phyloP scores from a whole-genome alignment of 805 yeast genomes.

The Zygoascus biomembranicola region DNA sequence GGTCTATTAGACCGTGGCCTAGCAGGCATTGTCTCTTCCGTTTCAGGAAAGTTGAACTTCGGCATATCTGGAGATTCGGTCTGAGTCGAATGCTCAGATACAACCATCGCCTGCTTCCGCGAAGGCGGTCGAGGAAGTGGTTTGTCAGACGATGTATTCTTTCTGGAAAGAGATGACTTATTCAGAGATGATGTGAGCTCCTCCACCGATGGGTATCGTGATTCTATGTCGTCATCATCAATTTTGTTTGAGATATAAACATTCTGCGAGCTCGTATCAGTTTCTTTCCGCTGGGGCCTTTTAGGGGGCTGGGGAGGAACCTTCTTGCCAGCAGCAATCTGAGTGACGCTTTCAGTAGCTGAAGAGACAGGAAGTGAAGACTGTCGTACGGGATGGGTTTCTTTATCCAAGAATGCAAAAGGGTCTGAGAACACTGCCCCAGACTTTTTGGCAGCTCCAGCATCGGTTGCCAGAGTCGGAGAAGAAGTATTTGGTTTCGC shows the following conservation, averaged over 20 bases:
- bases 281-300: not conserved
- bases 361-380: not conserved
- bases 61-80: conserved; percentile 5
- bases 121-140: not conserved
- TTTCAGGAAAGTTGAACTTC: not conserved
- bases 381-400: not conserved
- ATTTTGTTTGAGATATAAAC: not conserved
- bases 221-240: conserved; percentile 16
- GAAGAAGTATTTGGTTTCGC: conserved; percentile 1
- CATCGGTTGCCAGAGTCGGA: not conserved
- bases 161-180: conserved; percentile 3
- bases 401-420: conserved; percentile 9
- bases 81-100: not conserved
- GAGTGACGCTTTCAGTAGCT: not conserved
- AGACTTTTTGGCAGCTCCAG: not conserved
- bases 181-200: conserved; percentile 22
- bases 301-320: not conserved
- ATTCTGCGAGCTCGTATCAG: not conserved
- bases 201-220: conserved; percentile 28
- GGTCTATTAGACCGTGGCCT: not conserved
- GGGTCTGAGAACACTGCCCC: conserved; percentile 14
- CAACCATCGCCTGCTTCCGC: not conserved
- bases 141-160: not conserved
- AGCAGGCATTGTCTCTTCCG: not conserved
- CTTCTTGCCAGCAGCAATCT: not conserved